Base-by-base conservation (phyloP, 1,284 basidiomycete species). In the Leccinum glutinopallens region DNA sequence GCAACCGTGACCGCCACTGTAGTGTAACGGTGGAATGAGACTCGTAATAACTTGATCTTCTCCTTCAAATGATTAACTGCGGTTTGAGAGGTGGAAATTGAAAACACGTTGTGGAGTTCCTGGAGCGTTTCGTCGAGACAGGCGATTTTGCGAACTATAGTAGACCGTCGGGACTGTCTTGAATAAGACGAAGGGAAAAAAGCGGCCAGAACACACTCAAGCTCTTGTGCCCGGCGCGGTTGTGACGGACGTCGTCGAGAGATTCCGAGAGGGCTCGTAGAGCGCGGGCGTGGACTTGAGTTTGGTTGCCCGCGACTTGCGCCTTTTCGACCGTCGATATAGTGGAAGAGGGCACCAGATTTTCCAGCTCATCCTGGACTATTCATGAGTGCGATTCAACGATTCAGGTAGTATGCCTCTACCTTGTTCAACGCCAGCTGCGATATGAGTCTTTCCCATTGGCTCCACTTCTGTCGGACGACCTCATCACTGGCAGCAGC, bases 401-500 rank as follows among this genome's bases (percentile, higher is more conserved):
- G 35, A 17, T 17, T 22, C 25, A 55, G 29, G 4, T 4, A 33
- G 29, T 25, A 58, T n/a, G 7, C 19, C 32, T 17, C 39, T 70
- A 92, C 92, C 81, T 94, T 89, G 63, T 89, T 87, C 76, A 84
- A 86, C 17, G 85, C 89, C 62, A 97, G 81, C 65, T 91, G 84
- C 19, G 78, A 77, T 60, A 96, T 90, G 61, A 83, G 83, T n/a
- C 82, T 80, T 69, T 90, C 88, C 93, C 93, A 96, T 70, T 95
- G 87, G 58, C 90, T 88, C 91, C 93, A 97, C 75, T 96, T 95
- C 63, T 83, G 78, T 37, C 89, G 79, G 0, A 97, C 90, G 5
- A 86, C 81, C 49, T 84, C 86, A 72, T 97, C 94, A 70, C 92
- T 94, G 39, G 83, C 82, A 1, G 81, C 80, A 0, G 94, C 95